Conservation (phyloP, 73 alveolate genomes). For the Strombidium stylifer region DNA sequence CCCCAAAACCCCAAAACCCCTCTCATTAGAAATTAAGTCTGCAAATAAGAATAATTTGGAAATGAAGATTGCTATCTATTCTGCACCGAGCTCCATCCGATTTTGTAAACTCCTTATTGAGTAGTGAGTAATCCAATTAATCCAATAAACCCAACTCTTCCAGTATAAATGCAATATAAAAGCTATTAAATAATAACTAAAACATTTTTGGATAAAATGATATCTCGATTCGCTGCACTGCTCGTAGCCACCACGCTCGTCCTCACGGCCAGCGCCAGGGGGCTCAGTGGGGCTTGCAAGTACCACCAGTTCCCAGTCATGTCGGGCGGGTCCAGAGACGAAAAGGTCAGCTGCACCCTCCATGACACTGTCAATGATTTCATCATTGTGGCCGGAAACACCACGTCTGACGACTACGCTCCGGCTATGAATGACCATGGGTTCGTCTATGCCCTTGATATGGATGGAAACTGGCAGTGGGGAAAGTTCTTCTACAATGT, state of each 20-base stretch:
- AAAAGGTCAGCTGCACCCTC: background rate
- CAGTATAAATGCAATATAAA: no score
- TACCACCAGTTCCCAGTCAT: constrained; percentile 37
- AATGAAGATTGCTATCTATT: no score
- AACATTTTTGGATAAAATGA: no score
- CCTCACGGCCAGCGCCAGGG: background rate
- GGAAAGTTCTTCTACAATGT: constrained; percentile 51
- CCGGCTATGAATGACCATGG: constrained; percentile 48
- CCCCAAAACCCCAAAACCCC: no score
- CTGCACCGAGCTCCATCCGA: no score
- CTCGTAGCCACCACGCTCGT: background rate
- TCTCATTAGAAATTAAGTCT: no score
- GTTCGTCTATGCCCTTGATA: constrained; percentile 22
- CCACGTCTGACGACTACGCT: constrained; percentile 22
- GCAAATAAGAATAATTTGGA: no score
- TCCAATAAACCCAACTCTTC: no score
- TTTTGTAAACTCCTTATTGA: no score
- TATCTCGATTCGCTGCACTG: no score
- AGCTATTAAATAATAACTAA: no score
- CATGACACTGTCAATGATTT: constrained; percentile 3
- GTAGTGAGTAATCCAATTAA: no score
- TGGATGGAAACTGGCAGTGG: constrained; percentile 47
- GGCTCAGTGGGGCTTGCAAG: constrained; percentile 1
- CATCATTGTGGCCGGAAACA: constrained; percentile 34
- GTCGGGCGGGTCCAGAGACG: constrained; percentile 35